Evolutionary conservation across 345 rosid species (phyloP).

Genomic region (Arabidopsis suecica): DNA sequence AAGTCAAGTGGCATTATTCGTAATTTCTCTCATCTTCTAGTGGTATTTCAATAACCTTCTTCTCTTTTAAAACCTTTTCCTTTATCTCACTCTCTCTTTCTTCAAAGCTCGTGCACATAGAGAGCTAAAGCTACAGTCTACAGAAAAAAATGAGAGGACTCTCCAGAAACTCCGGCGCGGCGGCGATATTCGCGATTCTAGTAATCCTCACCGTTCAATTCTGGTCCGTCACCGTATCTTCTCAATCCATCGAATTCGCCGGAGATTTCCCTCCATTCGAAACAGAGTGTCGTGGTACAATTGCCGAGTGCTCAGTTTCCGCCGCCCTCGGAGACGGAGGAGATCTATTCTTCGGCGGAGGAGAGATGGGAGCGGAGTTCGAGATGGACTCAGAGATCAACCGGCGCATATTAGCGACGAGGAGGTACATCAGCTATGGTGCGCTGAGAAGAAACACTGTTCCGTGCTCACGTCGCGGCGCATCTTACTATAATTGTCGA

Average conservation of each 20-base stretch:
- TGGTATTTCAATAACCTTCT: slow-evolving; percentile 32
- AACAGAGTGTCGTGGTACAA: slow-evolving; percentile 67
- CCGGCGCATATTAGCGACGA: slow-evolving; percentile 75
- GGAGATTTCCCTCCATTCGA: slow-evolving; percentile 51
- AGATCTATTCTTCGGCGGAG: slow-evolving; percentile 47
- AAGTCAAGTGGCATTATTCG: slow-evolving; percentile 48
- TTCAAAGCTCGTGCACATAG: slow-evolving; percentile 27
- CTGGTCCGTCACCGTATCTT: slow-evolving; percentile 36
- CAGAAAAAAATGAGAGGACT: slow-evolving; percentile 32
- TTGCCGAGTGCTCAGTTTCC: slow-evolving; percentile 64
- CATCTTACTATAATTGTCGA: slow-evolving; percentile 87
- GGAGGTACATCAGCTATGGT: slow-evolving; percentile 84
- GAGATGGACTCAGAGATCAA: slow-evolving; percentile 75
- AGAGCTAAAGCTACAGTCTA: background rate
- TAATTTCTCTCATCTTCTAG: slow-evolving; percentile 21
- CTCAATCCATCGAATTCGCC: slow-evolving; percentile 48
- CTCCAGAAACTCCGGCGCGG: slow-evolving; percentile 37
- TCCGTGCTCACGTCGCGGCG: slow-evolving; percentile 90
- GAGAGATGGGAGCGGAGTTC: slow-evolving; percentile 57
- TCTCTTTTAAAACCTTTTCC: slow-evolving; percentile 36
- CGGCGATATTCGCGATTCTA: slow-evolving; percentile 40
- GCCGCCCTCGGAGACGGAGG: slow-evolving; percentile 8
- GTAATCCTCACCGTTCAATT: slow-evolving; percentile 55
- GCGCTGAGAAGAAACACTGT: slow-evolving; percentile 80
- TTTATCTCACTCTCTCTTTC: slow-evolving; percentile 13